Base-by-base conservation (phyloP, 208 protist species). In the Acanthamoeba quina region DNA sequence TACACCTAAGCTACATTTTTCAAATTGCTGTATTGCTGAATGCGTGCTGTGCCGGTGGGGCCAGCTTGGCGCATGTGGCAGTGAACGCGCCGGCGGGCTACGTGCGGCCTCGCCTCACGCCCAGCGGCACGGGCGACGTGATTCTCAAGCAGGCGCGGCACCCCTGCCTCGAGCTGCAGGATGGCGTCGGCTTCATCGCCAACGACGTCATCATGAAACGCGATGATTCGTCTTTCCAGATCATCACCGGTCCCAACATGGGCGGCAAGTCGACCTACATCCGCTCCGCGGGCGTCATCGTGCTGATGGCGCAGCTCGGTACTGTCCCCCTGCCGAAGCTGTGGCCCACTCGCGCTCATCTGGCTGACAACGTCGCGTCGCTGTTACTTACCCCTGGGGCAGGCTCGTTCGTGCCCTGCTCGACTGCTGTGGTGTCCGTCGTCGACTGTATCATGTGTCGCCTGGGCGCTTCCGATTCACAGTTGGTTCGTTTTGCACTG, bases 371-470 rank as follows among this genome's bases (percentile, higher is more conserved):
- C 37, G 97, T 99, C 24, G 97, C 99, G 10, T 97, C 99, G 95
- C 99, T 99, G 15, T 99, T 99, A 95, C 98, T 99, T 26, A 99
- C 99, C 41, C 99, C 98, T 94, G 99, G 99, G 96, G 99, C 99
- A 34, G 44, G 78, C 21, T 60, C 95, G 96, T 98, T 98, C 21
- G 24, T 41, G 1, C 94, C 98, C 31, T 96, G 95, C 5, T 44
- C 98, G 4, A 92, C 97, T 37, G 99, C 99, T 96, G 96, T 62
- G 4, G 78, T 86, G n/a, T 86, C 78, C 26, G 78, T 86, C 4
- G 78, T 86, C 44, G 78, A 86, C 49, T 86, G 97, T n/a, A 99
- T 99, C 62, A 98, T 99, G 94, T 98, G 99, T 31, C 98, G 99
- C 56, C 98, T 99, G 26, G 99, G 99, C 31, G 99, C 99, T 1